Evolutionary conservation across 257 asterid genomes (phyloP).

Genomic region (Plantago major): DNA sequence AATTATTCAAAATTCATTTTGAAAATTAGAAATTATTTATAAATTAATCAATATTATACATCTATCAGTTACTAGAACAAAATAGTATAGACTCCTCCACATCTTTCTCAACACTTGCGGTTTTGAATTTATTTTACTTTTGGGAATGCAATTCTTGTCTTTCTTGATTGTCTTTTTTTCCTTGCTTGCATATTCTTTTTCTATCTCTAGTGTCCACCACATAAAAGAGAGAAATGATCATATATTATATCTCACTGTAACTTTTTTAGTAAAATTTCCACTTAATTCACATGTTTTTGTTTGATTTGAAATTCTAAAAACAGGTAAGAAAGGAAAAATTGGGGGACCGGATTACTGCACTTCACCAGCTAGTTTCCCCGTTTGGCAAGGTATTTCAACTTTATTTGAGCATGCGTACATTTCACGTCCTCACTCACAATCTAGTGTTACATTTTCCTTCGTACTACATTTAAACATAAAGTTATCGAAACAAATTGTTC

Average conservation of each 20-base stretch:
- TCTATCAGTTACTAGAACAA: no score
- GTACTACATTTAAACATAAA: no score
- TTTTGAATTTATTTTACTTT: conserved; percentile 12
- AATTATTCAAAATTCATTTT: neutral
- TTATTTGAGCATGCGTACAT: no score
- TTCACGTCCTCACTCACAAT: no score
- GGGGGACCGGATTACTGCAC: conserved; percentile 84
- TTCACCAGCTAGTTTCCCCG: conserved; percentile 88
- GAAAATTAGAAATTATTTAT: no score
- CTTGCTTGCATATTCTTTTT: conserved; percentile 39
- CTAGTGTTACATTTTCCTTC: no score
- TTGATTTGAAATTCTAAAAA: conserved; percentile 19
- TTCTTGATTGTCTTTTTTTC: conserved; percentile 45
- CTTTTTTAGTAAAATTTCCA: neutral
- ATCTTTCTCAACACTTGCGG: no score
- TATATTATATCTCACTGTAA: neutral
- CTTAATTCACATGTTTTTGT: conserved; percentile 2
- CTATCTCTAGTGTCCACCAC: conserved; percentile 43
- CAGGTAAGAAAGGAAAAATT: conserved; percentile 83
- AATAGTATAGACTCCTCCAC: no score
- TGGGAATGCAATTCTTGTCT: conserved; percentile 61
- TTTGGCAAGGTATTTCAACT: conserved; percentile 67
- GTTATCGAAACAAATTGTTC: no score
- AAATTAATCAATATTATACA: no score
- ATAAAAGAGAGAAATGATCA: conserved; percentile 16